Conservation (phyloP, 352 stramenopile genomes). For the Globisporangium paddicum region DNA sequence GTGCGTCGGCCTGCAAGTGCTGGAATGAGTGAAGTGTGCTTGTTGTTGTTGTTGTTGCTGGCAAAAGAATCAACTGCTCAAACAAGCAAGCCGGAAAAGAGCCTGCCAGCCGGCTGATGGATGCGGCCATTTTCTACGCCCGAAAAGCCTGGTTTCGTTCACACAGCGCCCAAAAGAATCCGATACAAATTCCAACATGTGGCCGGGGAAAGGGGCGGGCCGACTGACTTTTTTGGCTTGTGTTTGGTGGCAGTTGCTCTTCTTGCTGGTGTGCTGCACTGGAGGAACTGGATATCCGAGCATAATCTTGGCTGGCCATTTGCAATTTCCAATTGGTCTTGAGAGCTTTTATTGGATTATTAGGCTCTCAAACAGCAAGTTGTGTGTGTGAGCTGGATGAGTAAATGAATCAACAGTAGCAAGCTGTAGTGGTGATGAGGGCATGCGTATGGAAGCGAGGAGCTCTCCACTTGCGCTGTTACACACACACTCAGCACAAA, state of each 20-base stretch:
- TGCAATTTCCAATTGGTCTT: neutral
- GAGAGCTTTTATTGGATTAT: neutral
- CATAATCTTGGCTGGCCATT: neutral
- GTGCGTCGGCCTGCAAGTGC: conserved; percentile 8
- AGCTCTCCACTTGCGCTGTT: neutral
- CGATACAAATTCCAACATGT: neutral
- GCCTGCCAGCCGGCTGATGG: conserved; percentile 10
- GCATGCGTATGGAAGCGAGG: neutral
- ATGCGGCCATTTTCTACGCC: conserved; percentile 13
- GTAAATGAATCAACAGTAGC: neutral
- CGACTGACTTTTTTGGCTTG: neutral
- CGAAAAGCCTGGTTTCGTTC: conserved; percentile 8
- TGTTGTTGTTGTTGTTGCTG: neutral
- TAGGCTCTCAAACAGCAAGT: neutral
- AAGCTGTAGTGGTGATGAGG: neutral
- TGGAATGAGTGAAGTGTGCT: conserved; percentile 4
- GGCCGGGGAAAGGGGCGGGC: neutral
- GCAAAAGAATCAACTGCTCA: conserved; percentile 8
- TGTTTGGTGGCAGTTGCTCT: neutral
- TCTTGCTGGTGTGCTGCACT: neutral
- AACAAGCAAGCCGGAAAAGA: conserved; percentile 7
- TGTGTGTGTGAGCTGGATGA: neutral
- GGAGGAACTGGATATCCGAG: neutral
- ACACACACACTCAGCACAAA: neutral
- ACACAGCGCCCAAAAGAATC: neutral